Percentiles rank a stretch among this genome's conserved stretches.
phyloP scores from a whole-genome alignment of 495 filamentous ascomycete species.

The Annulohypoxylon nitens region DNA sequence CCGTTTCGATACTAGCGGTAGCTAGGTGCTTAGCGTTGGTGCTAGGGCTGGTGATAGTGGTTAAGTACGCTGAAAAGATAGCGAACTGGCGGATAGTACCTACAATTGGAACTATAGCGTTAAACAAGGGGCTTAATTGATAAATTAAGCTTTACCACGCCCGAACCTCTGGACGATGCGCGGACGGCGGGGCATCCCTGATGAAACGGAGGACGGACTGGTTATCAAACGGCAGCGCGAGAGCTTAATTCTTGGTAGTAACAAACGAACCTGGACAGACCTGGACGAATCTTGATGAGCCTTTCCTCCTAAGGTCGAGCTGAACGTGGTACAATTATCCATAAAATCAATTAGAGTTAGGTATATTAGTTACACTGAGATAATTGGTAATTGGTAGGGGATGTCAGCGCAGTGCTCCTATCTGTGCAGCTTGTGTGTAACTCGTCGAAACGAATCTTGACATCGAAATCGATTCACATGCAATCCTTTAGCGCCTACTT shows the following conservation, averaged over 20 bases:
- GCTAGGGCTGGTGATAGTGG: neutral
- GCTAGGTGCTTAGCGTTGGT: neutral
- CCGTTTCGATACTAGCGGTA: neutral
- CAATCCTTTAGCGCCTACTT: slow-evolving; percentile 5
- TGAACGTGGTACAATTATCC: neutral
- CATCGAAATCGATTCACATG: slow-evolving; percentile 12
- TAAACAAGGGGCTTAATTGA: neutral
- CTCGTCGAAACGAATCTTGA: slow-evolving; percentile 21
- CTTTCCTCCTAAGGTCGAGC: neutral
- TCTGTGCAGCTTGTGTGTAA: slow-evolving; percentile 3
- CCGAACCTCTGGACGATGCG: slow-evolving; percentile 22
- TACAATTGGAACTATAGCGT: too few species aligned
- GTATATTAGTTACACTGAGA: slow-evolving; percentile 11
- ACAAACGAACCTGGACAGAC: neutral
- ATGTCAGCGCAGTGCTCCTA: slow-evolving; percentile 7
- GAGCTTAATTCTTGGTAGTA: slow-evolving; percentile 33
- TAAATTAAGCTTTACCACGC: slow-evolving; percentile 24
- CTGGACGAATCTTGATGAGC: neutral
- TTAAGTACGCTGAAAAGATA: neutral
- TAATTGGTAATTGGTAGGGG: neutral
- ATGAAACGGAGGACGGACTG: slow-evolving; percentile 36
- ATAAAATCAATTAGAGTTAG: neutral
- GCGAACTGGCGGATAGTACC: neutral
- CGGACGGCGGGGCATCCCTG: slow-evolving; percentile 16
- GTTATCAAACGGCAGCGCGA: slow-evolving; percentile 34